Conservation (phyloP, 2,329 filamentous ascomycete species). For the Aspergillus thermomutatus region DNA sequence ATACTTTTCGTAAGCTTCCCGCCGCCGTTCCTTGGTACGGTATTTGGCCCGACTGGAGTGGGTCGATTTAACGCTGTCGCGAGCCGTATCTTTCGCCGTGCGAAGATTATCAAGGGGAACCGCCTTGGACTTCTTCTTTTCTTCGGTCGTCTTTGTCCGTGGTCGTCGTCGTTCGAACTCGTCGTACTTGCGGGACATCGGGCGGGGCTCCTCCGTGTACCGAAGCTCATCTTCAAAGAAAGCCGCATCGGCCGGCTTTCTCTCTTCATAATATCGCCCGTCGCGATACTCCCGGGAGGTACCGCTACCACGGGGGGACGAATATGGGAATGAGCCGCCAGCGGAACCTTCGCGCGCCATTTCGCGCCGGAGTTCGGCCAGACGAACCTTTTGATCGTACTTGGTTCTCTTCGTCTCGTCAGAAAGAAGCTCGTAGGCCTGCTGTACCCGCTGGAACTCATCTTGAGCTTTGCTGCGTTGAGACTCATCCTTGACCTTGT, state of each 20-base stretch:
- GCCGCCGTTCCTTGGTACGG: constrained; percentile 42
- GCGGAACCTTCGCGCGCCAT: constrained; percentile 42
- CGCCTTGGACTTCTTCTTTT: constrained; percentile 37
- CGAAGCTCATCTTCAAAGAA: constrained; percentile 38
- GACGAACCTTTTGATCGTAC: constrained; percentile 73
- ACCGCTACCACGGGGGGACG: constrained; percentile 18
- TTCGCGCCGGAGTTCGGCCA: constrained; percentile 63
- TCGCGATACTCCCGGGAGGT: constrained; percentile 38
- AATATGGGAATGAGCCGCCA: constrained; percentile 10
- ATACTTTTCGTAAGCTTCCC: constrained; percentile 40
- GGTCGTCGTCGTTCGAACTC: constrained; percentile 31
- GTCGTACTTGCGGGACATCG: constrained; percentile 39
- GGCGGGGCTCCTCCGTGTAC: constrained; percentile 36
- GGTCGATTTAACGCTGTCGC: constrained; percentile 29
- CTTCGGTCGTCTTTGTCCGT: constrained; percentile 30
- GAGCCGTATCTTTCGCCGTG: constrained; percentile 30
- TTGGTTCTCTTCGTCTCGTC: constrained; percentile 68
- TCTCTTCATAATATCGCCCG: constrained; percentile 43
- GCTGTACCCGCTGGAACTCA: constrained; percentile 88
- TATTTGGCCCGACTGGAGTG: constrained; percentile 36
- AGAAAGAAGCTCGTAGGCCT: constrained; percentile 86
- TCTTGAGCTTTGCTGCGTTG: constrained; percentile 75
- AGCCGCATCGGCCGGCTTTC: constrained; percentile 33
- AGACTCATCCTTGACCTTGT: constrained; percentile 78
- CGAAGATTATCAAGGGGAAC: constrained; percentile 23